Base-by-base conservation (phyloP, 495 filamentous ascomycete species). In the Hyphodiscus hymeniophilus region DNA sequence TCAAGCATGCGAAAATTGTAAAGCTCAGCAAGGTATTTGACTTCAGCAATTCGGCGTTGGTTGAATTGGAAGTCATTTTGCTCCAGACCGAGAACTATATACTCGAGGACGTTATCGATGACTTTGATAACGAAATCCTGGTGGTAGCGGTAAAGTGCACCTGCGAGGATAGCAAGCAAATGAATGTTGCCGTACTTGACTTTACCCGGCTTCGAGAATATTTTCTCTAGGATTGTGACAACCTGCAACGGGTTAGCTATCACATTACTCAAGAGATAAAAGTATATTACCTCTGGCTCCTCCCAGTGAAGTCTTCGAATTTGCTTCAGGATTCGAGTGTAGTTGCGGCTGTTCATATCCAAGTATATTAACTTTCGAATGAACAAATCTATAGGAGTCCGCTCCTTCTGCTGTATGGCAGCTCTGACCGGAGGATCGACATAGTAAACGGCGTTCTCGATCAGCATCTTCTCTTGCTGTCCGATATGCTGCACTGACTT, bases 1-100 rank as follows among this genome's bases (percentile, higher is more conserved):
- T 99, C 92, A 41, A 99, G 78, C 82, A 96, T 89, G 47, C 92
- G 83, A 66, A 97, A 99, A 56, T 94, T 95, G 71, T 99, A 99
- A 31, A 99, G 77, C 70, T 99, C 92, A 12, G 85, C 91, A 12
- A 99, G 73, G 59, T 96, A 99, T 58, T 96, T 97, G 57, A 95
- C 86, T 61, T 96, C 90, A 3, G 92, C 89, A 47, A 97, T 79
- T 22, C 92, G 85, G 50, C 92, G 85, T 65, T 99, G 92, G 61
- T 95, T 96, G 69, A 87, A 94, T 60, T 91, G 89, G 78, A 97
- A 99, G 62, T 97, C 91, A 52, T 95, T 97, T 53, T 86, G 79
- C 64, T 99, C 92, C 7, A 99, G 73, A 3, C 91, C 94, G 42
- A 91, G 71, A 0, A 80, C 85, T 50, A 97, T 87, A 16, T 85